Base-by-base conservation (phyloP, 2,329 filamentous ascomycete species). In the Pseudocercospora fuligena region DNA sequence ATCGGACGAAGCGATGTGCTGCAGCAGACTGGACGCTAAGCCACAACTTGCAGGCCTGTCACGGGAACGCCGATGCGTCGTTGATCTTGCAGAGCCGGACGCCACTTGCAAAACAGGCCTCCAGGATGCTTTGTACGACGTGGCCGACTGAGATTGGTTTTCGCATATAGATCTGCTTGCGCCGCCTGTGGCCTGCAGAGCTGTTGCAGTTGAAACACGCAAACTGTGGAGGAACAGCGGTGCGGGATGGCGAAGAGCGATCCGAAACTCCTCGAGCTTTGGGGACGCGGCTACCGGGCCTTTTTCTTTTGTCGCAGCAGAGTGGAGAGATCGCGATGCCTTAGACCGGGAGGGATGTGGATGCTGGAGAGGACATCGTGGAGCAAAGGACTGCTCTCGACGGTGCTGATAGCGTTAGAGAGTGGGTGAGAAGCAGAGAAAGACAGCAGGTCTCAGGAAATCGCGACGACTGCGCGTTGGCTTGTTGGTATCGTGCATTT, bases 1-100 rank as follows among this genome's bases (percentile, higher is more conserved):
- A 36, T 54, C 63, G 63, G 63, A 59, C 43, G n/a, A 46, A 25
- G 57, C 63, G 63, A 65, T 53, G 25, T 53, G 19, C 19, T 53
- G 49, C 49, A 53, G 49, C 19, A 53, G 19, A 27, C 8, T 27
- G 19, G 49, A 27, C 8, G 51, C 51, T 54, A 29, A 54, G 51
- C 51, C 51, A 29, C 51, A 56, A 31, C 19, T 56, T 31, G 16
- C 12, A 16, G 25, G 51, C 23, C 23, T 43, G 40, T 43, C 23
- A 31, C 51, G 51, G 51, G 16, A 56, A 56, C 8, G 51, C 51
- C 51, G 51, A 29, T 16, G 21, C 14, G 51, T 27, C 6, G 51
- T 31, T 27, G 51, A 56, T 56, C 7, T 23, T 43, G 51, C 51
- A 56, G 51, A 33, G 27, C 51, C 51, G 51, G 51, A 56, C 51